Evolutionary conservation across 306 rosid genomes (phyloP).

Genomic region (Lathyrus oleraceus): DNA sequence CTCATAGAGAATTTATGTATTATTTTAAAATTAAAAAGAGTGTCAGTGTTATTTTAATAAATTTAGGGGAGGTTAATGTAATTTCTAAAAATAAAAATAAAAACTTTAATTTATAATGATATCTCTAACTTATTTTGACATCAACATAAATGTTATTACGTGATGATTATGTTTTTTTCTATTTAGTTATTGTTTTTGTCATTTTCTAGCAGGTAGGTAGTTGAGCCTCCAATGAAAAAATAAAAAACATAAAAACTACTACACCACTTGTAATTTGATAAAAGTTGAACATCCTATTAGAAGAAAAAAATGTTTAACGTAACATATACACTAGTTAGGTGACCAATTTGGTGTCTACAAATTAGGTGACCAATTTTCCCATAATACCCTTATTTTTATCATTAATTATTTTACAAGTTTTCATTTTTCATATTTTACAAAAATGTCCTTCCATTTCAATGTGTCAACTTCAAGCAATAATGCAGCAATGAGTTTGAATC

Average conservation of each 20-base stretch:
- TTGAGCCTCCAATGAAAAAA: conserved; percentile 15
- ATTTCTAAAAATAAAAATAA: too few relatives aligned
- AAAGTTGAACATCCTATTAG: background rate
- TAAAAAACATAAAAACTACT: background rate
- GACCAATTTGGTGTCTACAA: background rate
- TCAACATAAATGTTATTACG: too few relatives aligned
- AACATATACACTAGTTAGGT: too few relatives aligned
- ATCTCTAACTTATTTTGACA: too few relatives aligned
- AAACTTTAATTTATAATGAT: too few relatives aligned
- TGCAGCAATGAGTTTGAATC: too few relatives aligned
- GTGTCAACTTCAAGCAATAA: background rate
- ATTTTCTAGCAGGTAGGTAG: conserved; percentile 11
- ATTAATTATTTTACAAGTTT: background rate
- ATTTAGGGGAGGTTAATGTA: too few relatives aligned
- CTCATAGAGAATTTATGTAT: too few relatives aligned
- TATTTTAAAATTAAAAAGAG: too few relatives aligned
- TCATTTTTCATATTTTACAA: background rate
- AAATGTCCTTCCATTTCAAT: background rate
- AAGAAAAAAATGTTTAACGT: background rate
- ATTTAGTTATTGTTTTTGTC: background rate
- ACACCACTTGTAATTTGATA: too few relatives aligned
- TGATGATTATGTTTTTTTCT: background rate
- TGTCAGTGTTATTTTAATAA: too few relatives aligned
- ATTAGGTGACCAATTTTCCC: background rate
- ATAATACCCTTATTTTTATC: background rate